Evolutionary conservation across 371 early-diverging fungal species (phyloP), one percentile per base, ranked within the genome.

Genomic region (Apophysomyces variabilis): DNA sequence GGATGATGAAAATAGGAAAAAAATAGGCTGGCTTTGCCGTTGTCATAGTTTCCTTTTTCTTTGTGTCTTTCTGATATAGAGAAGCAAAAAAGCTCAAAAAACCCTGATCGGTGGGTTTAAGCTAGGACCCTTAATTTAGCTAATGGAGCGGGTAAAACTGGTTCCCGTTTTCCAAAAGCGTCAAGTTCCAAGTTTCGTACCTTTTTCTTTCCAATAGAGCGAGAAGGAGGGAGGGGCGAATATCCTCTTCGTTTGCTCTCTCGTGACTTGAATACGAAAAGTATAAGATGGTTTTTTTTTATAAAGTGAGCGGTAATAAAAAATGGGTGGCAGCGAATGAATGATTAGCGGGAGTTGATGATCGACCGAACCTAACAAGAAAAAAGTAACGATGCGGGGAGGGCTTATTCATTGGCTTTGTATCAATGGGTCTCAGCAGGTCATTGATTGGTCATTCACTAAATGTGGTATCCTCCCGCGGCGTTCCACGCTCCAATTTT

Each of bases 141-240:
- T 21, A 50, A 21, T 50, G n/a, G 18, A 26, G 54, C 54, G 54
- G 54, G 54, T n/a, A 50, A 50, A 50, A 50, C 54, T 50, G 54
- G 54, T 50, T 50, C 54, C 54, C 54, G 54, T 21, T 21, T n/a
- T 21, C 54, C 21, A 18, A 50, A 50, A 50, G 41, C 13, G 41
- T 41, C 11, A 8, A 26, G 32, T 21, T 45, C 13, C 13, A 45
- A 13, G 6, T 45, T 13, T 13, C 46, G n/a, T 13, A 7, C 46
- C 46, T 18, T n/a, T 45, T 45, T 18, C 16, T 18, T n/a, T 4
- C 46, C 46, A 45, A 45, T 1, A 2, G 3, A 45, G 16, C 46
- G 16, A 45, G 16, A 45, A n/a, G 16, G 46, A 45, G 16, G 16
- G 16, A 45, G 46, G 32, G 32, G 32, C 32, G 32, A 26, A 26